Evolutionary conservation across 768 basidiomycete species (phyloP).

Genomic region (Suillus clintonianus): DNA sequence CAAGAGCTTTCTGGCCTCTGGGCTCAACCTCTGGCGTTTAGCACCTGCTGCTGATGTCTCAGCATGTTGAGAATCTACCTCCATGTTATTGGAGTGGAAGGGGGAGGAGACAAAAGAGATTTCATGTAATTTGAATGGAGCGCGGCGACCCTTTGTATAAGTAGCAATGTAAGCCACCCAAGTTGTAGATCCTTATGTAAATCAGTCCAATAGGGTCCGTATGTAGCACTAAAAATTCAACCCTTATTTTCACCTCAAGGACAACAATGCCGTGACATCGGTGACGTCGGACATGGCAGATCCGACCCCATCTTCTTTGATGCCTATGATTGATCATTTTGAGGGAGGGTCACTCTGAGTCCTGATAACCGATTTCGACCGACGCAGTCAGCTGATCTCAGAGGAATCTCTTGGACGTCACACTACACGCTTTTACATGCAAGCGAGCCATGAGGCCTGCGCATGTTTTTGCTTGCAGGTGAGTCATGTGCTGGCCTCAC

Average conservation of each 20-base stretch:
- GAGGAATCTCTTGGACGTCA: neutral
- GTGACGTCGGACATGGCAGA: neutral
- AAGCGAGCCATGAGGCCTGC: neutral
- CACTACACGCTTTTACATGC: neutral
- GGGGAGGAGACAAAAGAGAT: neutral
- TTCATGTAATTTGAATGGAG: neutral
- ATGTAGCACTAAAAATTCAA: neutral
- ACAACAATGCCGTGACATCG: neutral
- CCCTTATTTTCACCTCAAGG: neutral
- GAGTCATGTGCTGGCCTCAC: neutral
- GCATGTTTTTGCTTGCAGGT: neutral
- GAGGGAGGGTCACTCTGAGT: neutral
- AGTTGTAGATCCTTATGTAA: neutral
- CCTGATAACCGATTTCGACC: neutral
- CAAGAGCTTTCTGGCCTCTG: neutral
- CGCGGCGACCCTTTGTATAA: neutral
- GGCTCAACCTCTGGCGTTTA: neutral
- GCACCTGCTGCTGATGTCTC: slow-evolving; percentile 2
- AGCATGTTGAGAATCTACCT: neutral
- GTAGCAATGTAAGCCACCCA: slow-evolving; percentile 1
- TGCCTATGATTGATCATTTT: neutral
- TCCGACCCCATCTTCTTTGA: neutral
- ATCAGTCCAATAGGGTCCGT: neutral
- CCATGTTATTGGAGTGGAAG: neutral
- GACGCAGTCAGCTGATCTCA: neutral